Evolutionary conservation across 768 basidiomycete species (phyloP).

Genomic region (Roridomyces roridus): DNA sequence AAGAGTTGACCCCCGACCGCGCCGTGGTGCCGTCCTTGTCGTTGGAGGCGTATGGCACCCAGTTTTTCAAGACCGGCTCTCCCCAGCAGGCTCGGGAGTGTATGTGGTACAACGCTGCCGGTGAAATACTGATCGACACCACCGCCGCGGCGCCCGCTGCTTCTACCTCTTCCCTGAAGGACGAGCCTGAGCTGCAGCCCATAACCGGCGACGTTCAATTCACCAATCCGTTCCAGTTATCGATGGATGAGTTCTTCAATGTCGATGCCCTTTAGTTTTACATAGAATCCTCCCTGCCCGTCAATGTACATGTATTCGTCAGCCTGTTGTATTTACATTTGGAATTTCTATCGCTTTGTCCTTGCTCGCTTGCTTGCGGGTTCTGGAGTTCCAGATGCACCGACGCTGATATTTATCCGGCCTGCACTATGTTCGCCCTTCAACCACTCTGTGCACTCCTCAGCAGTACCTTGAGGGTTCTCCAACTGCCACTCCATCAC

Average conservation of each 20-base stretch:
- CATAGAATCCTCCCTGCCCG: neutral
- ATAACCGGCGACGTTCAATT: constrained; percentile 13
- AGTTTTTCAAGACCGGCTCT: constrained; percentile 24
- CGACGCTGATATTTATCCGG: constrained; percentile 43
- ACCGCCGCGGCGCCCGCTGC: no score
- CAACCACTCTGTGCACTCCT: constrained; percentile 77
- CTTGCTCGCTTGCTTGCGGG: constrained; percentile 46
- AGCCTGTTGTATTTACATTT: constrained; percentile 8
- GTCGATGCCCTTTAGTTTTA: neutral
- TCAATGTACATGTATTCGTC: constrained; percentile 11
- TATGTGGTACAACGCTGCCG: constrained; percentile 14
- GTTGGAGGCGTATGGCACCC: neutral
- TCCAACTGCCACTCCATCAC: constrained; percentile 89
- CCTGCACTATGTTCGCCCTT: constrained; percentile 55
- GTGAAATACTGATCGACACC: neutral
- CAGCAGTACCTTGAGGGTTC: constrained; percentile 69
- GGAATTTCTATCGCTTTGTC: constrained; percentile 30
- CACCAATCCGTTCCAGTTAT: constrained; percentile 18
- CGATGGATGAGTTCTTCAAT: constrained; percentile 6
- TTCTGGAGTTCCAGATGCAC: constrained; percentile 30
- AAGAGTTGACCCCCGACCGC: neutral
- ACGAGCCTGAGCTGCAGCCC: neutral
- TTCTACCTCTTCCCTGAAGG: neutral
- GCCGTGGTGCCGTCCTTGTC: constrained; percentile 9
- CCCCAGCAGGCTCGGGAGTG: constrained; percentile 6